Percentiles rank a stretch among this genome's conserved stretches.
Evolutionary conservation across 2,329 filamentous ascomycete genomes (phyloP).

Genomic region (Emmonsiellopsis sp.): DNA sequence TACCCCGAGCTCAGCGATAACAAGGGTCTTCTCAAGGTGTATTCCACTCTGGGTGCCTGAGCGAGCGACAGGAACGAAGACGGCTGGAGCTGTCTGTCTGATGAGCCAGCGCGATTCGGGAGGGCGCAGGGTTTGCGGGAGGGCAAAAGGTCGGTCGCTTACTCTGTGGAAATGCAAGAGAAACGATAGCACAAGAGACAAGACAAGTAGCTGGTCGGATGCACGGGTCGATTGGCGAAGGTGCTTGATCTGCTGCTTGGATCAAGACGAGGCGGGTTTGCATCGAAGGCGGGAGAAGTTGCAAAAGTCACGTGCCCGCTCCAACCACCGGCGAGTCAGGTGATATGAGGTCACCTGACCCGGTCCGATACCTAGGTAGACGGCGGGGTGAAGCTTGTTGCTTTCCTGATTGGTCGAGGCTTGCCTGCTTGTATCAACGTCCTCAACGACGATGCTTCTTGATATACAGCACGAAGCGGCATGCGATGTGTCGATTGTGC

Average conservation of each 20-base stretch:
- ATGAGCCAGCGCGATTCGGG: neutral
- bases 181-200: neutral
- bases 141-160: neutral
- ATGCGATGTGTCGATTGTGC: too few relatives aligned
- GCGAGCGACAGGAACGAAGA: neutral
- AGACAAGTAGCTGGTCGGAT: neutral
- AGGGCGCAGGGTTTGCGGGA: neutral
- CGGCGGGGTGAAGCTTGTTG: too few relatives aligned
- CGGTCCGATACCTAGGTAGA: neutral
- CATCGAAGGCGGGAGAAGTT: constrained; percentile 26
- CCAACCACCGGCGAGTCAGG: constrained; percentile 8
- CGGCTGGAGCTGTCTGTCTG: neutral
- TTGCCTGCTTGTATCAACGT: too few relatives aligned
- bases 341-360: neutral
- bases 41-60: neutral
- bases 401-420: too few relatives aligned
- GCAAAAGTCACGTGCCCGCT: neutral
- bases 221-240: neutral
- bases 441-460: too few relatives aligned
- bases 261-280: constrained; percentile 25
- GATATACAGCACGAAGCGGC: too few relatives aligned
- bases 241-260: constrained; percentile 3
- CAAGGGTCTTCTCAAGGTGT: neutral
- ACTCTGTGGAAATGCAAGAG: neutral
- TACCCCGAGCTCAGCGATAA: neutral